A percentile compares a stretch with the other conserved stretches of the same genome.
Conservation (phyloP, 1,139 yeast species). For the Sugiyamaella sp. region DNA sequence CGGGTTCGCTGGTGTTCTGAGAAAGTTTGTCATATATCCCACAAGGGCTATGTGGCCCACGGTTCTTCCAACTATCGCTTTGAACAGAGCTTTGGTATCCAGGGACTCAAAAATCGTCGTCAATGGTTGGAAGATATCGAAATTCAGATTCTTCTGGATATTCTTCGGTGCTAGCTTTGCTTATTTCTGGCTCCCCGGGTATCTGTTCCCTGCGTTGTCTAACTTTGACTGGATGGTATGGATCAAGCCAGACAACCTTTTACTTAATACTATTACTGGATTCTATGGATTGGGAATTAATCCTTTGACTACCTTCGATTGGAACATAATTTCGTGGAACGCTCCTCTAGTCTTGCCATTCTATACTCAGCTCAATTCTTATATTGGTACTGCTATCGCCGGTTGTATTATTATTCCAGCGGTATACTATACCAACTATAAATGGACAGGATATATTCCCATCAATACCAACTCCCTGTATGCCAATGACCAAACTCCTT, state of each 20-base stretch:
- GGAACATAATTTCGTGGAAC: constrained; percentile 47
- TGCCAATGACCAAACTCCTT: constrained; percentile 52
- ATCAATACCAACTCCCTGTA: constrained; percentile 54
- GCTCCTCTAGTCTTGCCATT: constrained; percentile 49
- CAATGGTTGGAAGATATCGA: constrained; percentile 57
- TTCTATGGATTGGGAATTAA: constrained; percentile 62
- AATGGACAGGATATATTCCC: constrained; percentile 58
- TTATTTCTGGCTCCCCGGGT: constrained; percentile 62
- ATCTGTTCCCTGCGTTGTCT: constrained; percentile 53
- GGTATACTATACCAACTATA: constrained; percentile 54
- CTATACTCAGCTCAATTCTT: constrained; percentile 49
- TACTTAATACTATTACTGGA: constrained; percentile 60
- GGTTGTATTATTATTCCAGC: constrained; percentile 49
- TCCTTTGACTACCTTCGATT: constrained; percentile 57
- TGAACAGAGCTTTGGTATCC: constrained; percentile 55
- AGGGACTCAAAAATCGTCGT: constrained; percentile 43
- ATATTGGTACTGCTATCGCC: constrained; percentile 49
- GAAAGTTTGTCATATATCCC: constrained; percentile 62
- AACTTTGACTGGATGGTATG: constrained; percentile 66
- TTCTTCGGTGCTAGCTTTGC: constrained; percentile 47
- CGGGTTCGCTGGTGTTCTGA: constrained; percentile 63
- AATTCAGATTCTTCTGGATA: constrained; percentile 51
- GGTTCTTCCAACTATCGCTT: constrained; percentile 55
- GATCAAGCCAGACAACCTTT: constrained; percentile 59
- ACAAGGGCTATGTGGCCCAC: constrained; percentile 61